Evolutionary conservation across 2,329 filamentous ascomycete genomes (phyloP).

Genomic region (Cryphonectria naterciae): DNA sequence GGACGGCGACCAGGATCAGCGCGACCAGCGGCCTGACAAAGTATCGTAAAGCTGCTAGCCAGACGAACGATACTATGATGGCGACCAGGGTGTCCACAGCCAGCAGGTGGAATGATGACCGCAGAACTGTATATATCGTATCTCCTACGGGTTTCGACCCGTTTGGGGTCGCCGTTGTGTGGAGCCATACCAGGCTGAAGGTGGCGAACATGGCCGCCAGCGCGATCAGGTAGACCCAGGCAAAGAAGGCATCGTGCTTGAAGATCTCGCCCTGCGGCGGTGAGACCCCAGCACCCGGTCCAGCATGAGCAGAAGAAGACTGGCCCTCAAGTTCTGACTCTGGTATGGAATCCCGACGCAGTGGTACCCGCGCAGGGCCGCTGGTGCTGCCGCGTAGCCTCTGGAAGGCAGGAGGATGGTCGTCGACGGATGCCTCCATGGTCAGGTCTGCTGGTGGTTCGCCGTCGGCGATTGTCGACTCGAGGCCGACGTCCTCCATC

Average conservation of each 20-base stretch:
- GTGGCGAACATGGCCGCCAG: conserved; percentile 84
- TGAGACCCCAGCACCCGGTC: conserved; percentile 45
- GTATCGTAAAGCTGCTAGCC: conserved; percentile 85
- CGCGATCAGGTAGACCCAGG: conserved; percentile 84
- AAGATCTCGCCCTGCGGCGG: conserved; percentile 67
- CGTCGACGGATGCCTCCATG: conserved; percentile 55
- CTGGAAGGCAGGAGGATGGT: conserved; percentile 65
- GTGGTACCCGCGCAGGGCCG: conserved; percentile 44
- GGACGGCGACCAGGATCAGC: conserved; percentile 80
- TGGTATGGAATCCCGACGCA: conserved; percentile 46
- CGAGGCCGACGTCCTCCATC: conserved; percentile 87
- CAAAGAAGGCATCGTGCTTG: conserved; percentile 88
- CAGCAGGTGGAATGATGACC: conserved; percentile 85
- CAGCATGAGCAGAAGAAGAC: conserved; percentile 36
- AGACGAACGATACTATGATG: conserved; percentile 82
- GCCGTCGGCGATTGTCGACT: conserved; percentile 64
- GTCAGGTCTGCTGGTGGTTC: conserved; percentile 65
- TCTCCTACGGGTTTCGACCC: conserved; percentile 79
- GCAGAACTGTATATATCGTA: conserved; percentile 89
- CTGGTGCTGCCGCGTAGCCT: conserved; percentile 52
- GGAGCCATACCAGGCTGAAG: conserved; percentile 86
- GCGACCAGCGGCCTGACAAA: conserved; percentile 86
- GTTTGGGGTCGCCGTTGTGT: conserved; percentile 74
- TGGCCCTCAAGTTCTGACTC: conserved; percentile 52
- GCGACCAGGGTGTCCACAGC: conserved; percentile 91